Percentiles rank a stretch among this genome's conserved stretches.
phyloP scores from a whole-genome alignment of 768 basidiomycete species.

The Tulasnella sp. region DNA sequence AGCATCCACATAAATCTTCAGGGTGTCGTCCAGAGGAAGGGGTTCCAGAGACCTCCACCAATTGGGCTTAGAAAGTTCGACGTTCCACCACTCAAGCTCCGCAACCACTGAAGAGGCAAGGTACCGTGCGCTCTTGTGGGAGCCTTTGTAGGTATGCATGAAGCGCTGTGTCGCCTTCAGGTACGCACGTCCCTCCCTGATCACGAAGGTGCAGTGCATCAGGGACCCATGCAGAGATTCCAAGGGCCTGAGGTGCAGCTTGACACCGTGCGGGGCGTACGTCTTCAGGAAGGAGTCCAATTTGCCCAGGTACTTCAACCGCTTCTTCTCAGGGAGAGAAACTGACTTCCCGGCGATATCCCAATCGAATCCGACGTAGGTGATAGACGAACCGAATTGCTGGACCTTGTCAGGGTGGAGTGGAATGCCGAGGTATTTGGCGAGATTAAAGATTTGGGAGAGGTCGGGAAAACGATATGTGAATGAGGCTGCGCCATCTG shows the following conservation, averaged over 20 bases:
- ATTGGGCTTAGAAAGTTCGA: background rate
- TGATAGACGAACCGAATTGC: background rate
- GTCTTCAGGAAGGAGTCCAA: slow-evolving; percentile 22
- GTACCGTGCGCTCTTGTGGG: background rate
- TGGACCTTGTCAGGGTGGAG: background rate
- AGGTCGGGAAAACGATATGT: background rate
- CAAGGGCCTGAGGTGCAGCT: slow-evolving; percentile 21
- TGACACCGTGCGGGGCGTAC: slow-evolving; percentile 30
- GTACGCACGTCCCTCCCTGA: background rate
- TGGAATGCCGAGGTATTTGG: background rate
- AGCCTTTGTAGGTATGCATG: background rate
- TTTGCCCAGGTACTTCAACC: background rate
- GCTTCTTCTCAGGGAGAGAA: background rate
- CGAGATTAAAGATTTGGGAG: background rate
- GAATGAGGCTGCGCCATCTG: background rate
- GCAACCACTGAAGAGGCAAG: background rate
- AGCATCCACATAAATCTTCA: background rate
- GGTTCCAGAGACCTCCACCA: background rate
- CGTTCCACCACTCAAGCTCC: background rate
- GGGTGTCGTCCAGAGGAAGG: background rate
- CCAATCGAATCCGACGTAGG: background rate
- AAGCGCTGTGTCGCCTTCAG: background rate
- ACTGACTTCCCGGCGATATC: background rate
- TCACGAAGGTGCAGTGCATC: slow-evolving; percentile 30
- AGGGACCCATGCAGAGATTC: slow-evolving; percentile 27